Evolutionary conservation across 108 stramenopile species (phyloP), one percentile per base, ranked within the genome.

Genomic region (Fragilariopsis cylindrus): DNA sequence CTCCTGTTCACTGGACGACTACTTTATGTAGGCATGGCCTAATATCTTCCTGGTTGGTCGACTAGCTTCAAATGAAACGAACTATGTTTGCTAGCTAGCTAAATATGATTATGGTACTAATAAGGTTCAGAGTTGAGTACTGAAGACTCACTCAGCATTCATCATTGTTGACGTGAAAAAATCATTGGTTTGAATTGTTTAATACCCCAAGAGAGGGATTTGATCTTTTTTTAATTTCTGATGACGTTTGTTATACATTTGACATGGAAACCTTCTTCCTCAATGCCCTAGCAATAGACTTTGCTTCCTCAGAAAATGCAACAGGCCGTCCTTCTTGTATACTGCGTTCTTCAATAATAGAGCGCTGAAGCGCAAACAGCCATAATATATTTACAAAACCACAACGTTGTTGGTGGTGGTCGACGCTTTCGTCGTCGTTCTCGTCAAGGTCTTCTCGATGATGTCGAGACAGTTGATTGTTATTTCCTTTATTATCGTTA

Each of bases 351-450:
- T 62, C 42, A 45, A 86, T 88, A 7, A 88, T 65, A 30, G 72
- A 68, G 54, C 88, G 84, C 69, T 91, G 92, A 8, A 84, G 70
- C 4, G 82, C 88, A 85, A 93, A 93, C 7, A 93, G 66, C 88
- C 90, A 93, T 52, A 93, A 57, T 11, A 90, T 73, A 76, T 91
- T 78, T 4, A 88, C 56, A 41, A 89, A 74, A 48, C 77, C 75
- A 16, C 77, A 58, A 7, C 30, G 30, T 30, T 30, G 30, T 30
- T 30, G 30, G 2, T 30, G 30, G 30, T 30, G 30, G 30, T 30
- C 30, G 30, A 30, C 30, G 30, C 30, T 30, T 30, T 62, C 64
- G 40, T 71, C 47, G 21, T 71, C 60, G 1, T 21, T 5, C n/a
- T 69, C 65, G 56, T n/a, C 76, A 57, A 44, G 56, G 40, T 76